Conservation (phyloP, 495 filamentous ascomycete genomes). For the Penicillium maclennaniae region DNA sequence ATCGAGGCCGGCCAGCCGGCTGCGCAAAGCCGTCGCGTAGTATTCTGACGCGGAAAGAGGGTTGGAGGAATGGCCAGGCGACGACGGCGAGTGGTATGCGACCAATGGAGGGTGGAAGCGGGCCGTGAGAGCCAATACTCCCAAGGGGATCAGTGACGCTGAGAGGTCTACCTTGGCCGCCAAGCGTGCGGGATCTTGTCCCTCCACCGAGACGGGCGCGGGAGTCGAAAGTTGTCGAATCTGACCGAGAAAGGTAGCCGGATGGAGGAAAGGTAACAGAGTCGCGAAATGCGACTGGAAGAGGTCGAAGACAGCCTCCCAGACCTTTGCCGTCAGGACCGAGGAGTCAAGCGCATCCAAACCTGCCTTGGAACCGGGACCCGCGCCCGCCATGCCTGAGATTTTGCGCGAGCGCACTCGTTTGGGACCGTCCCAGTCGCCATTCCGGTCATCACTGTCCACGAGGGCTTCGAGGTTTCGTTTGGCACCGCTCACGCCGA, state of each 20-base stretch:
- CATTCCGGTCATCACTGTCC: constrained; percentile 54
- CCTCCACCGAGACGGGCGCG: constrained; percentile 16
- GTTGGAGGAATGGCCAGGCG: constrained; percentile 47
- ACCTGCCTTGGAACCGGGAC: constrained; percentile 32
- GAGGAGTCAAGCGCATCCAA: constrained; percentile 43
- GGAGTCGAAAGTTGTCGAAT: constrained; percentile 43
- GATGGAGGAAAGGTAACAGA: constrained; percentile 77
- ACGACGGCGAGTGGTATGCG: constrained; percentile 55
- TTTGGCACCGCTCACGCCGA: constrained; percentile 54
- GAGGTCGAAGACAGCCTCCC: constrained; percentile 68
- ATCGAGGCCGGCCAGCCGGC: constrained; percentile 55
- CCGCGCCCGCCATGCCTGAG: constrained; percentile 32
- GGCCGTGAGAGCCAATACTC: constrained; percentile 74
- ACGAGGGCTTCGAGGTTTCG: constrained; percentile 48
- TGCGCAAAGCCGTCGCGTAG: constrained; percentile 68
- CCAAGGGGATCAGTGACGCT: constrained; percentile 64
- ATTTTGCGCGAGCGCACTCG: constrained; percentile 53
- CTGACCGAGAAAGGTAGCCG: constrained; percentile 66
- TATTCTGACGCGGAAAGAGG: constrained; percentile 71
- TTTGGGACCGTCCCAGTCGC: constrained; percentile 57
- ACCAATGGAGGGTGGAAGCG: constrained; percentile 71
- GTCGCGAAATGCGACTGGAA: constrained; percentile 81
- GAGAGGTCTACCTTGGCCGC: constrained; percentile 44
- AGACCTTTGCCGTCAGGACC: constrained; percentile 63
- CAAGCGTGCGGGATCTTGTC: constrained; percentile 27